A percentile compares a stretch with the other conserved stretches of the same genome.
phyloP scores from a whole-genome alignment of 176 grass and related monocot genomes.

The Eragrostis curvula region DNA sequence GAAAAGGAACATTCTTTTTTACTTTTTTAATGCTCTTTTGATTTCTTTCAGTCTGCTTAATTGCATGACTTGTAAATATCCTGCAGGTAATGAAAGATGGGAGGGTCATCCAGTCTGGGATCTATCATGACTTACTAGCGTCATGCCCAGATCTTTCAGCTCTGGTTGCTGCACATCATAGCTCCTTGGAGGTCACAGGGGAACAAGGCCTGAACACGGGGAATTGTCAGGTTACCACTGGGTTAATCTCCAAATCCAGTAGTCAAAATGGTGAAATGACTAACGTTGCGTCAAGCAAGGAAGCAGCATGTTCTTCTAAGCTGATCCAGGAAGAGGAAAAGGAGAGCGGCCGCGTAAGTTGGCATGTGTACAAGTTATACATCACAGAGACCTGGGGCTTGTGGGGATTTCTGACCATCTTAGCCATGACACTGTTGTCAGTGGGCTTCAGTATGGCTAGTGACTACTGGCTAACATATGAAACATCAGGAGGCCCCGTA shows the following conservation, averaged over 20 bases:
- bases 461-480: conserved; percentile 92
- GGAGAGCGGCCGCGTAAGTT: conserved; percentile 79
- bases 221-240: too few relatives aligned
- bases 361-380: conserved; percentile 72
- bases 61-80: conserved; percentile 39
- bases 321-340: conserved; percentile 85
- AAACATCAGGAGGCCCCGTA: conserved; percentile 65
- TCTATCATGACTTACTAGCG: conserved; percentile 66
- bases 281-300: conserved; percentile 35
- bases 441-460: conserved; percentile 74
- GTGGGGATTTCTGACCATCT: too few relatives aligned
- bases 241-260: too few relatives aligned
- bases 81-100: conserved; percentile 88
- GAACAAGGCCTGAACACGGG: too few relatives aligned
- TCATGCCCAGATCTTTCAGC: conserved; percentile 64
- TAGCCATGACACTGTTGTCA: conserved; percentile 57
- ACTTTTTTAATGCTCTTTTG: too few relatives aligned
- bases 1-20: too few relatives aligned
- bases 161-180: too few relatives aligned
- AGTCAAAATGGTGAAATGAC: too few relatives aligned
- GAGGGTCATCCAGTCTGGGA: conserved; percentile 63
- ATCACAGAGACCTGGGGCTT: conserved; percentile 90
- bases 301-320: conserved; percentile 64
- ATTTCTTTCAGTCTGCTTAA: too few relatives aligned
- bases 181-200: too few relatives aligned